Base-by-base conservation (phyloP, 805 yeast species). In the Isabelozyma heimii region DNA sequence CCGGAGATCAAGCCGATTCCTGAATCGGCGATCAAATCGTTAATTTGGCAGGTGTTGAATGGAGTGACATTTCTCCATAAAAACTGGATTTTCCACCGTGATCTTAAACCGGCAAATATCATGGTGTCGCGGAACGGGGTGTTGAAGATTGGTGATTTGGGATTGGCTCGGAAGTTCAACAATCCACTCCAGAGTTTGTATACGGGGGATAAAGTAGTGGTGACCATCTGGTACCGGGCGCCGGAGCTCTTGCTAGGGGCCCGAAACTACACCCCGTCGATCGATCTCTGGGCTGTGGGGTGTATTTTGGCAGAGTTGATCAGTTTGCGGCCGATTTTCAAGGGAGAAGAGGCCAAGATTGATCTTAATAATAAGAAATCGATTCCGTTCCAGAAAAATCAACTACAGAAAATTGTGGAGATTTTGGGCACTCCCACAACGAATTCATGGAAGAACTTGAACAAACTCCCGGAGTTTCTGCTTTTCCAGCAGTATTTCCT, bases 301-400 rank as follows among this genome's bases (percentile, higher is more conserved):
- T 91, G 97, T 65, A 91, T 91, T 4, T 72, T 92, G 56, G 98
- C 97, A 0, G 99, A 94, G 63, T 70, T 94, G 45, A 72, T 94
- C 12, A 89, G 96, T 1, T 69, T 94, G 30, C 72, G 97, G 57
- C 99, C 99, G 0, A 85, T 94, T 8, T 94, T 94, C 72, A 94
- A 94, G 65, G 99, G 99, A 47, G 99, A 94, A 67, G 99, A 94
- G 62, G 94, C 96, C 12, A 92, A 92, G 58, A 87, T 92, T 80
- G 98, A 91, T 64, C 62, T 72, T 43, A 70, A 66, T 52, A 88
- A 87, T 56, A 92, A 91, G 61, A 91, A 92, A 61, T 86, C 84
- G 48, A 91, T 92, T 4, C 97, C 98, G 2, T 94, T 94, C 67
- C 99, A 94, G 66, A 84, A 87, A 49, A 91, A 89, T 62, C 99